Evolutionary conservation across 768 basidiomycete species (phyloP), one percentile per base, ranked within the genome.

Genomic region (Lactifluus hygrophoroides): DNA sequence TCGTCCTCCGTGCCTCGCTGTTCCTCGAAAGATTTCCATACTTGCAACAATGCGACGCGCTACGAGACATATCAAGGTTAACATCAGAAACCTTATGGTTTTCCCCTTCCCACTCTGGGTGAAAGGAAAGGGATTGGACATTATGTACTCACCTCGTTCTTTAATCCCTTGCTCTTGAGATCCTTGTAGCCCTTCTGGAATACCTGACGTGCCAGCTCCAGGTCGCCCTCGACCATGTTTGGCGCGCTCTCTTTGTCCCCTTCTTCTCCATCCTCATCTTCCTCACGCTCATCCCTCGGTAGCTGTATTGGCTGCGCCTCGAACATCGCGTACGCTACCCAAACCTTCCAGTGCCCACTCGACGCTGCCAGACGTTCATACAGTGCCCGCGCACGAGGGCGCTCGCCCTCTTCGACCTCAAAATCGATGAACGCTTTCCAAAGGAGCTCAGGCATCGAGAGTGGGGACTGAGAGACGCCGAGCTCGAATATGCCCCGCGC

Each of bases 371-470:
- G 79, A 19, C 94, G 82, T 73, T 97, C 94, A 69, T 96, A 97
- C 40, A 98, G 69, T 6, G 78, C 77, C n/a, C 95, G 78, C 1
- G 90, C 87, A 16, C 82, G 79, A 57, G 89, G 89, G 40, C 92
- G 83, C 64, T 97, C 94, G 65, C 93, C 93, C 70, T 96, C 93
- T 59, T 90, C 89, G 56, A 86, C 84, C 73, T 98, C 95, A 65
- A 96, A 96, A 71, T 97, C 95, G 73, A 97, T 90, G 71, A 92
- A 97, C 5, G 92, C 90, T 70, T 95, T 94, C 90, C 90, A 92
- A 9, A 94, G 75, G 6, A 93, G 74, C 69, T 98, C 95, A 2
- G 95, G 95, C 93, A 95, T 95, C 49, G 94, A 91, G 35, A 97
- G 77, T 16, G 87, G 82, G 0, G 82, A 74, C 67, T 96, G 94